Percentiles rank a stretch among this genome's conserved stretches.
phyloP scores from a whole-genome alignment of 2,329 filamentous ascomycete genomes.

The Claviceps cyperi region DNA sequence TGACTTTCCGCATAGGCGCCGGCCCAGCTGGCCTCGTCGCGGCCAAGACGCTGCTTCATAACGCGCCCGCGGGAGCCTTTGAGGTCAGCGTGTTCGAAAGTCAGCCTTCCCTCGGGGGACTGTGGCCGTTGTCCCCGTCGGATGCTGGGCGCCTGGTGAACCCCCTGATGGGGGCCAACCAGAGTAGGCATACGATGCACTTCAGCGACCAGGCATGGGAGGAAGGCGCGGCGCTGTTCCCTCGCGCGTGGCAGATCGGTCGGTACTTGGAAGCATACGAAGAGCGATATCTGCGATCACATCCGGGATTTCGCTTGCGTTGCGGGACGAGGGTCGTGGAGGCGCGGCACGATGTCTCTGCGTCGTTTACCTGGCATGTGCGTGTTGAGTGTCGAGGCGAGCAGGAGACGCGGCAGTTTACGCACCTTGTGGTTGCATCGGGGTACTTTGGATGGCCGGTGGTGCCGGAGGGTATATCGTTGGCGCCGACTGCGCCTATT shows the following conservation, averaged over 20 bases:
- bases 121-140: constrained; percentile 50
- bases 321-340: constrained; percentile 33
- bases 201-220: constrained; percentile 63
- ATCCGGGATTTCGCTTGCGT: constrained; percentile 28
- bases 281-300: constrained; percentile 36
- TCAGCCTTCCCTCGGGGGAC: constrained; percentile 51
- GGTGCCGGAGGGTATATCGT: constrained; percentile 30
- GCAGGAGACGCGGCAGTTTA: constrained; percentile 40
- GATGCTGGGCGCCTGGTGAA: constrained; percentile 41
- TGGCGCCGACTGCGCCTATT: constrained; percentile 18
- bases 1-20: constrained; percentile 33
- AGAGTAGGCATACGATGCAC: constrained; percentile 62
- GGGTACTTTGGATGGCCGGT: constrained; percentile 58
- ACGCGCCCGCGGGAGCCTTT: constrained; percentile 40
- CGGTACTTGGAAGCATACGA: constrained; percentile 54
- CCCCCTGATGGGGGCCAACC: constrained; percentile 57
- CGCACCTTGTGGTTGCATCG: constrained; percentile 57
- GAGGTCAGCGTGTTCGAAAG: constrained; percentile 57
- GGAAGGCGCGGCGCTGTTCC: constrained; percentile 46
- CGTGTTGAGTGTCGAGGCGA: constrained; percentile 19
- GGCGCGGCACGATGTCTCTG: constrained; percentile 18
- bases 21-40: constrained; percentile 55
- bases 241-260: constrained; percentile 64
- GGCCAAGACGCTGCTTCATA: constrained; percentile 57
- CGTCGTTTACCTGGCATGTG: constrained; percentile 26